These are phyloP conservation scores for Ganoderma leucocontextum DNA, from an alignment of 1,284 basidiomycete genomes.

Conservation along the genomic window DNA sequence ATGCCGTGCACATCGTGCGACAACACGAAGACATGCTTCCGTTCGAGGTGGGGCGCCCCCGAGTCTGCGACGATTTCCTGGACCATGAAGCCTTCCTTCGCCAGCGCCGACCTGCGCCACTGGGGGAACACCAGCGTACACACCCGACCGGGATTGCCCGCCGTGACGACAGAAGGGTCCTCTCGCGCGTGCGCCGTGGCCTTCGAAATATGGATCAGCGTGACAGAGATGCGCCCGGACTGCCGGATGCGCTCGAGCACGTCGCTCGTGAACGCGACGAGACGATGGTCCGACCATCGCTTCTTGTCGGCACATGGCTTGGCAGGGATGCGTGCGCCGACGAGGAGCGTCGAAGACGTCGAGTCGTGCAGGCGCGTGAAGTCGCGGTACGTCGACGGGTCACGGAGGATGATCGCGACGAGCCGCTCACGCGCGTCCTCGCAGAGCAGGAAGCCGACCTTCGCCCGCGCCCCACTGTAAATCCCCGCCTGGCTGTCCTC, in stretches of 20 bases:
- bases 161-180: neutral
- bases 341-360: neutral
- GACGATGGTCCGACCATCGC: neutral
- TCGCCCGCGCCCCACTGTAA: neutral
- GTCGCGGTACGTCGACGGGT: constrained; percentile 1
- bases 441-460: constrained; percentile 8
- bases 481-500: neutral
- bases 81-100: neutral
- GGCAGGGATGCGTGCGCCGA: neutral
- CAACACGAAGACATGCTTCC: neutral
- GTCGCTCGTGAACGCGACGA: neutral
- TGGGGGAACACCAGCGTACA: neutral
- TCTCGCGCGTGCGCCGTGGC: neutral
- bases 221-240: neutral
- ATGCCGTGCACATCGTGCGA: neutral
- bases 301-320: neutral
- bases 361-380: neutral
- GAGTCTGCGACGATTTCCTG: neutral
- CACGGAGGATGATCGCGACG: constrained; percentile 8
- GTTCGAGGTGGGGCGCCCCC: neutral
- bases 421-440: neutral
- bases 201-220: neutral
- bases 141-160: neutral
- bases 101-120: neutral
- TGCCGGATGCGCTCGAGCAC: neutral